These are phyloP conservation scores for Myxozyma kluyveri DNA, from an alignment of 805 yeast genomes.

Conservation along the genomic window DNA sequence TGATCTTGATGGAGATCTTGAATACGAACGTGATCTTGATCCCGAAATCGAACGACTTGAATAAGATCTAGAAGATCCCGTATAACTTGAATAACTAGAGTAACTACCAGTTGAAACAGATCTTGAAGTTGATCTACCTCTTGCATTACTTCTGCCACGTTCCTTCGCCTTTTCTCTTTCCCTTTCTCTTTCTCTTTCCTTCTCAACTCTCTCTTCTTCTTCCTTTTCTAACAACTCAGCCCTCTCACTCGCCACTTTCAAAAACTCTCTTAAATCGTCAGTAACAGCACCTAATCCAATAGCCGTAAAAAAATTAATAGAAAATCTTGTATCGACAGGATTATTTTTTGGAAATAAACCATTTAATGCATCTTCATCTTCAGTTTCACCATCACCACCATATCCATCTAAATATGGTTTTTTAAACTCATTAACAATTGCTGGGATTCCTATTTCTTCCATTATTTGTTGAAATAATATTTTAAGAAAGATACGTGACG, in stretches of 20 bases:
- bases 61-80: too few relatives aligned
- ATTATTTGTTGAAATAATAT: slow-evolving; percentile 75
- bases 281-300: slow-evolving; percentile 84
- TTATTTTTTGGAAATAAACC: slow-evolving; percentile 64
- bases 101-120: slow-evolving; percentile 3
- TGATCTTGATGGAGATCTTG: too few relatives aligned
- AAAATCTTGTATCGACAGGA: slow-evolving; percentile 50
- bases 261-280: slow-evolving; percentile 67
- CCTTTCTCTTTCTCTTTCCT: slow-evolving; percentile 3
- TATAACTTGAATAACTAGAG: slow-evolving; percentile 9
- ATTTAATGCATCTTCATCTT: too few relatives aligned
- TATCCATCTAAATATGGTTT: slow-evolving; percentile 53
- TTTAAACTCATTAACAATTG: slow-evolving; percentile 49
- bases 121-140: slow-evolving; percentile 3
- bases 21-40: too few relatives aligned
- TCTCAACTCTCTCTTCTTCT: slow-evolving; percentile 5
- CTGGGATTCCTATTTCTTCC: slow-evolving; percentile 65
- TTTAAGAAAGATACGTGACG: slow-evolving; percentile 74
- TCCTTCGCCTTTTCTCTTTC: not conserved
- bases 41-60: too few relatives aligned
- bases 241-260: slow-evolving; percentile 31
- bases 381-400: too few relatives aligned
- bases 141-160: not conserved
- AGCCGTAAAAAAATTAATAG: slow-evolving; percentile 90
- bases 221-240: slow-evolving; percentile 8